Evolutionary conservation across 768 basidiomycete species (phyloP), one percentile per base, ranked within the genome.

Genomic region (Lenzites betulinus): DNA sequence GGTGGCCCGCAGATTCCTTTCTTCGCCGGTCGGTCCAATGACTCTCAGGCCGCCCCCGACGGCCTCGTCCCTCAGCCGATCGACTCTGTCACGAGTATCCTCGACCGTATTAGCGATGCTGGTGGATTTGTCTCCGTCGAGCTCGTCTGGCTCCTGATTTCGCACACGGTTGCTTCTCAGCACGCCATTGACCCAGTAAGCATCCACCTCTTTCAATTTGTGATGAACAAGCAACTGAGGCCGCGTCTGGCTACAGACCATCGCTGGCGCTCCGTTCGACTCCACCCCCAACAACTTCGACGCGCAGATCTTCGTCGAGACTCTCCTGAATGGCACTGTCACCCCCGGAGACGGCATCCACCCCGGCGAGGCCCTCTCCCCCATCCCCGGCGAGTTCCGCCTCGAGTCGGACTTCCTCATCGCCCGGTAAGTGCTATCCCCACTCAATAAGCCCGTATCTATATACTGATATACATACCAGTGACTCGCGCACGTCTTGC

Each of bases 1-100:
- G 67, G 70, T 22, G 54, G 54, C 28, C 66, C 70, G 6, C 64
- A 54, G 2, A 48, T 68, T 41, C 52, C 61, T 25, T 67, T 69
- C 55, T 44, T 69, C 28, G 63, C 56, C 33, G 61, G 70, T 47
- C 69, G 65, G 22, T 53, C 62, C 39, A 38, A 69, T 53, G 44
- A 59, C 49, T 53, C 63, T 26, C 54, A 66, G 35, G 54, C 69
- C 8, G 62, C 70, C 1, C 61, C 66, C 0, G 65, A 65, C 2
- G 64, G 54, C 18, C 62, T 69, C 9, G 60, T 73, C 11, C 66
- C 72, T 23, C 56, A 58, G 7, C 69, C 68, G 23, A 64, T 60
- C 30, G 67, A 70, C 47, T 59, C 68, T 16, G 67, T 68, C 51
- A 67, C 68, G 28, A 60, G 59, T 25, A 63, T 69, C 18, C 54